Evolutionary conservation across 108 stramenopile species (phyloP).

Genomic region (Skeletonema marinoi): DNA sequence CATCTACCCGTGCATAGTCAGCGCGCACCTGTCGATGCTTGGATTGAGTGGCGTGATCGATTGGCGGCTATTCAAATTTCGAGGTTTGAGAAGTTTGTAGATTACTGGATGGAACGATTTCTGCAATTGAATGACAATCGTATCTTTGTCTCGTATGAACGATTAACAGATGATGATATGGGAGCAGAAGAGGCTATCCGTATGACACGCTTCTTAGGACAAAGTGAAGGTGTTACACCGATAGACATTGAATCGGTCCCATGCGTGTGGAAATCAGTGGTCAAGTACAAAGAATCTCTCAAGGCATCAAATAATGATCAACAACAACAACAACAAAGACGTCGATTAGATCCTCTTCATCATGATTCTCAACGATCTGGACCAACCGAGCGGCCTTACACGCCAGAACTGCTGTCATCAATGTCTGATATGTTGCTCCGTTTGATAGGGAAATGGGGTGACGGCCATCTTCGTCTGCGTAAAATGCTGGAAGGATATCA

Average conservation of each 20-base stretch:
- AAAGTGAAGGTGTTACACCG: constrained; percentile 23
- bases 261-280: constrained; percentile 35
- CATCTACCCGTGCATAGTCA: constrained; percentile 35
- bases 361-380: constrained; percentile 30
- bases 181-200: constrained; percentile 35
- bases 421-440: constrained; percentile 28
- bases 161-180: constrained; percentile 11
- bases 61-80: constrained; percentile 26
- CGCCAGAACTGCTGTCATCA: constrained; percentile 8
- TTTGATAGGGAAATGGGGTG: constrained; percentile 38
- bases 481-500: constrained; percentile 19
- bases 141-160: constrained; percentile 29
- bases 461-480: constrained; percentile 18
- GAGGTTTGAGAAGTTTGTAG: constrained; percentile 23
- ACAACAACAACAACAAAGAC: not conserved
- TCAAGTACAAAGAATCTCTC: constrained; percentile 20
- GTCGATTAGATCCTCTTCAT: constrained; percentile 23
- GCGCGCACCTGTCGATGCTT: constrained; percentile 20
- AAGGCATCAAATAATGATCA: not conserved
- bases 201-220: constrained; percentile 17
- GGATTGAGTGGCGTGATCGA: constrained; percentile 37
- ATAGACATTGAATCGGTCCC: constrained; percentile 27
- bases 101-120: constrained; percentile 44
- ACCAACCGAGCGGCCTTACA: constrained; percentile 33
- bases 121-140: constrained; percentile 21